Base-by-base conservation (phyloP, 2,329 filamentous ascomycete genomes). In the Claviceps citrina region DNA sequence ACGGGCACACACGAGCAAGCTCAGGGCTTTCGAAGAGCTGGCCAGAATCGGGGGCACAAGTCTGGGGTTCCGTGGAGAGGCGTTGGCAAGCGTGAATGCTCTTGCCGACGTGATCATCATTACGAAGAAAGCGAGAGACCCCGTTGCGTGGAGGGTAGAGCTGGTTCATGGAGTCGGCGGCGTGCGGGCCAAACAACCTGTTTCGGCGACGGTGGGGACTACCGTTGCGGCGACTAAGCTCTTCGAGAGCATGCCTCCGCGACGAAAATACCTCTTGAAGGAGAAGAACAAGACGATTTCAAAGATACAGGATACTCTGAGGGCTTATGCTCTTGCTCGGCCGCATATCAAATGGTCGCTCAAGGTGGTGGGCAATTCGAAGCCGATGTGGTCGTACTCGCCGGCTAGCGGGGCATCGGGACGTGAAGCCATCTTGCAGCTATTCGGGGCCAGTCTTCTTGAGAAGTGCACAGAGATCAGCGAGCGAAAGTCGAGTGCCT, bases 61-160 rank as follows among this genome's bases (percentile, higher is more conserved):
- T 25, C 66, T 87, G n/a, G 83, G 83, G 2, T 89, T 87, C 51
- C 72, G 83, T 27, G 83, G 83, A 16, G 74, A 84, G 51, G 81
- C 81, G 13, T 61, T 89, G 44, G 78, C 81, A 30, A 77, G 74
- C 54, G 67, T 70, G 43, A 78, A 73, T 43, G 66, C 70, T 31
- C 53, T 84, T 42, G 75, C 73, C 28, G 63, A 66, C 3, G 59
- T 86, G 32, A 62, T 59, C 7, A 61, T 86, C 38, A 80, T 67
- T 12, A 86, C 82, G 3, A 71, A 73, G 45, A 73, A 74, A 3
- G 62, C 70, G 25, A 66, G 66, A 2, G 79, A 85, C 44, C 55
- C 67, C 1, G 65, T 80, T 6, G 81, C 75, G 1, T 62, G 63
- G 3, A 52, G 54, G 7, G 54, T 76, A n/a, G 56, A 58, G 5